Evolutionary conservation across 2,329 filamentous ascomycete genomes (phyloP), one percentile per base, ranked within the genome.

Genomic region (Rosellinia necatrix): DNA sequence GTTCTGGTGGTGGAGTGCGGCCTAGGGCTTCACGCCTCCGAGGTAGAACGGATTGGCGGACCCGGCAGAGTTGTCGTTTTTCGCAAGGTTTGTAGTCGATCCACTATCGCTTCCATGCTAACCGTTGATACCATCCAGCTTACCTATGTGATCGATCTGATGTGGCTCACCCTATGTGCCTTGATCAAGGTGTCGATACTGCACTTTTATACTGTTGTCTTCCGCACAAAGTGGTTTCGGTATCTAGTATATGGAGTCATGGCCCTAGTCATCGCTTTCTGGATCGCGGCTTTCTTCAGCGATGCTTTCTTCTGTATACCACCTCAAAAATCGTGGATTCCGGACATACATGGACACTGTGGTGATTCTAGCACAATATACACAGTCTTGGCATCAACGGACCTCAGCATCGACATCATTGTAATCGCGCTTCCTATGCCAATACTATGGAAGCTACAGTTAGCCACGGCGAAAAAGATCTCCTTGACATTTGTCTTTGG

Each of bases 171-270:
- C 2, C 27, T 57, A 10, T 40, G 64, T 1, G 38, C 54, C 10
- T 29, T 60, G 13, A 42, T 62, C 2, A 65, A 65, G 25, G n/a
- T 56, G 21, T 64, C 62, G 2, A 59, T 60, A 12, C 44, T 64
- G 3, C 55, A 63, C 10, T 60, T 65, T 38, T 65, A 56, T 25
- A 50, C 9, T 13, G 24, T 52, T 0, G 41, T 63, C 4, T 63
- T 64, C 40, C 60, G 17, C 6, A 10, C 34, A 12, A 21, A 10
- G 10, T 35, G 10, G 4, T 62, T 63, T 37, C 21, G 27, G n/a
- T 22, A 24, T 2, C 13, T 49, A n/a, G 46, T 51, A n/a, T 56
- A 53, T 17, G 38, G n/a, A 12, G 22, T 27, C 29, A 47, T 62
- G 17, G 15, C 3, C 13, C 19, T 47, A 5, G 38, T 40, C 35